These are phyloP conservation scores for Tolypocladium tropicale DNA, from an alignment of 2,329 filamentous ascomycete genomes.

Conservation along the genomic window DNA sequence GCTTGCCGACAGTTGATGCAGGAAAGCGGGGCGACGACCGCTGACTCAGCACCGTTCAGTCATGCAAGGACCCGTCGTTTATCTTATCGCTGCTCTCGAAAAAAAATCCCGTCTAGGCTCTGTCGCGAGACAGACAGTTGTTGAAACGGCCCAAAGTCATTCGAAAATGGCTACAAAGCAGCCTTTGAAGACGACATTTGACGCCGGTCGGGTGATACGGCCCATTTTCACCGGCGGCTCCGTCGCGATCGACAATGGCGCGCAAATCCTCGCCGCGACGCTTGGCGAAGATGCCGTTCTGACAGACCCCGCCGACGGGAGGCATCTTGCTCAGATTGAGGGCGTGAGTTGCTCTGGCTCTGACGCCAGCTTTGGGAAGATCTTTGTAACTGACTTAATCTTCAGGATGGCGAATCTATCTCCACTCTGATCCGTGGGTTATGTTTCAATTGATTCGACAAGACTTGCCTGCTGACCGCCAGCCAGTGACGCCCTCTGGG, in stretches of 20 bases:
- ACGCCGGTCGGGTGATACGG: conserved; percentile 70
- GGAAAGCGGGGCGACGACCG: neutral
- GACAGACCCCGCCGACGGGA: conserved; percentile 74
- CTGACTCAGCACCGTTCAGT: conserved; percentile 1
- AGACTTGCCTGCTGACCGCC: conserved; percentile 6
- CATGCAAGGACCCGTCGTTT: neutral
- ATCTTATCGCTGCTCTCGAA: conserved; percentile 2
- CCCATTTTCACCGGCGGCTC: conserved; percentile 92
- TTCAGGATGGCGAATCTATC: conserved; percentile 66
- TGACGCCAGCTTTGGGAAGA: too few relatives aligned
- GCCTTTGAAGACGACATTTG: conserved; percentile 78
- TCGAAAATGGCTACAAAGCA: conserved; percentile 46
- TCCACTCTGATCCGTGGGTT: conserved; percentile 58
- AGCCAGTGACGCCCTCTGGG: conserved; percentile 70
- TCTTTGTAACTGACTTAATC: neutral
- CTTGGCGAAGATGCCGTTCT: conserved; percentile 88
- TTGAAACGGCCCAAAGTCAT: neutral
- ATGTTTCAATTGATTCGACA: neutral
- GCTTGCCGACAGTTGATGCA: neutral
- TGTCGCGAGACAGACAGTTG: neutral
- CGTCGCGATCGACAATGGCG: conserved; percentile 71
- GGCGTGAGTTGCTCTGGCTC: conserved; percentile 47
- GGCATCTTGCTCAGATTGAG: conserved; percentile 75
- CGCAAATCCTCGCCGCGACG: conserved; percentile 74
- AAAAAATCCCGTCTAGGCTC: conserved; percentile 2